These are phyloP conservation scores for Chenopodium quinoa DNA, from an alignment of 148 eudicot species.

Conservation along the genomic window DNA sequence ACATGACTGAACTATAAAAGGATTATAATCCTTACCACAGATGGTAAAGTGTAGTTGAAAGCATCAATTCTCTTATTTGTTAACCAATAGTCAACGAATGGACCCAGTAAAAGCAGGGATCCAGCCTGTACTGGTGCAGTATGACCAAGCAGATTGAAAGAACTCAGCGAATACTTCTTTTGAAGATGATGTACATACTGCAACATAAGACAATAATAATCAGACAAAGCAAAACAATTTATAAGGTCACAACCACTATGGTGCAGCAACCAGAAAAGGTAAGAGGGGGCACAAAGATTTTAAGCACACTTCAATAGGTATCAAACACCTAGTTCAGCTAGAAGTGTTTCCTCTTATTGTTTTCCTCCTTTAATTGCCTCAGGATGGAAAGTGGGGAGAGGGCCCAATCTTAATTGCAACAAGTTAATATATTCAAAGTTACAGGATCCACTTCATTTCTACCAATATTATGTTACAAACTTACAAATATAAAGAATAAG, in stretches of 20 bases:
- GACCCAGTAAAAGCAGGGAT: constrained; percentile 56
- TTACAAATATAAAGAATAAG: not conserved
- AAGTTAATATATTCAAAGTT: not conserved
- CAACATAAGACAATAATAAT: constrained; percentile 24
- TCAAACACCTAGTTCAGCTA: not conserved
- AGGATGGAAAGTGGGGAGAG: not conserved
- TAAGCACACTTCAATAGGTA: not conserved
- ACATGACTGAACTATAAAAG: not conserved
- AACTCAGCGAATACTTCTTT: constrained; percentile 68
- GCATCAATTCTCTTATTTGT: constrained; percentile 60
- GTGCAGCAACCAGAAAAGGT: not conserved
- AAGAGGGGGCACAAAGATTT: not conserved
- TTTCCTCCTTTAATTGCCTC: not conserved
- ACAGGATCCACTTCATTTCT: not conserved
- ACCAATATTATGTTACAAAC: not conserved
- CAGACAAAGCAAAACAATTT: constrained; percentile 2
- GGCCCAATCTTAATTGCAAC: not conserved
- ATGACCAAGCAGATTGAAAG: constrained; percentile 73
- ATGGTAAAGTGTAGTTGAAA: constrained; percentile 49
- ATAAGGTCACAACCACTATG: not conserved
- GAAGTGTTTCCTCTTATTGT: not conserved
- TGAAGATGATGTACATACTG: constrained; percentile 76
- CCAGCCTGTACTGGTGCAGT: constrained; percentile 82
- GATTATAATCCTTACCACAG: constrained; percentile 44
- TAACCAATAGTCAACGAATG: constrained; percentile 77